Evolutionary conservation across 441 rosid species (phyloP), one percentile per base, ranked within the genome.

Genomic region (Gossypium aridum): DNA sequence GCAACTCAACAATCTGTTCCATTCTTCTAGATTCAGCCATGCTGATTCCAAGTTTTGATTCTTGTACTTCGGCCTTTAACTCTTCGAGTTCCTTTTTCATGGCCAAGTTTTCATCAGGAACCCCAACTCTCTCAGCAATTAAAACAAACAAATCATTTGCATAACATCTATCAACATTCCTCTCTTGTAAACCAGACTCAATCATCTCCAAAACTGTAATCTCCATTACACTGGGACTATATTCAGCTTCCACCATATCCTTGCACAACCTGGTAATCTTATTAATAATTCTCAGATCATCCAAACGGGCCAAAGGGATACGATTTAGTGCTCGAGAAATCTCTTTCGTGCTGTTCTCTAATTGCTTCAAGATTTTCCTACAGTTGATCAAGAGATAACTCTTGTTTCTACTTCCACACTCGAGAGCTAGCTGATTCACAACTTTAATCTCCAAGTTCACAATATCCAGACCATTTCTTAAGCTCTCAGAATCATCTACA

Each of bases 1-100:
- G 81, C 76, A 81, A 73, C 28, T 69, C 67, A 39, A 69, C 60
- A 39, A 81, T 75, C 81, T 79, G 81, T 55, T 84, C 80, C 80
- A 81, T 77, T 53, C 65, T 73, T 55, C 26, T 67, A 16, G 68
- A 70, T 70, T 84, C 87, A 17, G 76, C 74, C 54, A 45, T 51
- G 70, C 79, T 75, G 25, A 75, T 75, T 23, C 47, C 66, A 47
- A 62, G 69, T 69, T 67, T 71, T 1, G 23, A 64, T 12, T 76
- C 78, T 63, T 77, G 72, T 8, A 53, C 71, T 60, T 81, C 85
- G 13, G 47, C 74, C 77, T 71, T 81, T 22, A 84, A 76, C 13
- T 76, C 81, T 51, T 84, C 74, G 12, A 84, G 74, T 57, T 75
- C 84, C 76, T 67, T 79, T 26, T 47, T 68, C 16, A 81, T 14